Conservation (phyloP, 2,329 filamentous ascomycete species). For the Claviceps sp. region DNA sequence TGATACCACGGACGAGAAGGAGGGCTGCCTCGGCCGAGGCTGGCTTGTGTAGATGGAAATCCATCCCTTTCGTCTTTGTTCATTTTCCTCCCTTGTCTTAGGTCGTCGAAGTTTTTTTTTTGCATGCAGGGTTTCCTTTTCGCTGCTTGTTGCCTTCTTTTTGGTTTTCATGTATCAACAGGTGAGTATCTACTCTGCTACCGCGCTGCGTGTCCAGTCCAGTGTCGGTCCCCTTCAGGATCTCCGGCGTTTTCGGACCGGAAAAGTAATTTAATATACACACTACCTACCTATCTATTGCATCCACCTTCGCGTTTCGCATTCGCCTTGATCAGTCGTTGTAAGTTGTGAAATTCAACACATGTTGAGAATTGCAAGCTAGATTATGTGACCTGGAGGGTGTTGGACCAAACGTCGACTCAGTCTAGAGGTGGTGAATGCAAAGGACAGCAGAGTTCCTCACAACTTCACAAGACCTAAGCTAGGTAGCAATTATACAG, state of each 20-base stretch:
- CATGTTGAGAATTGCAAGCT: no score
- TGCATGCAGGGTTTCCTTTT: neutral
- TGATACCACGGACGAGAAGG: neutral
- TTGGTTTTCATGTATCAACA: neutral
- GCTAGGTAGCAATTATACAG: no score
- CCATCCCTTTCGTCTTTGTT: slow-evolving; percentile 9
- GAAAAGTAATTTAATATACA: slow-evolving; percentile 3
- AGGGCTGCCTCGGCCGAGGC: neutral
- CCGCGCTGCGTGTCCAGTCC: neutral
- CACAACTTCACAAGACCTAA: no score
- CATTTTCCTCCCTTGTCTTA: neutral
- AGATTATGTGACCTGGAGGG: no score
- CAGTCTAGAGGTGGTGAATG: no score
- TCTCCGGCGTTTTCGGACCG: slow-evolving; percentile 1
- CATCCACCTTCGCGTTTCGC: no score
- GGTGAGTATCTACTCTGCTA: slow-evolving; percentile 5
- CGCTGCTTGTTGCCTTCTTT: no score
- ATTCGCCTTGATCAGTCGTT: no score
- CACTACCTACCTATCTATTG: no score
- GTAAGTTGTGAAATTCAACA: no score
- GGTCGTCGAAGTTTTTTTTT: neutral
- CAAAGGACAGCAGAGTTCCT: no score
- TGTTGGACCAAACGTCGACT: no score
- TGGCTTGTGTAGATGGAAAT: slow-evolving; percentile 1
- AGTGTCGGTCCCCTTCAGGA: neutral